A percentile compares a stretch with the other conserved stretches of the same genome.
Conservation (phyloP, 2,329 filamentous ascomycete species). For the Tricladium varicosporioides region DNA sequence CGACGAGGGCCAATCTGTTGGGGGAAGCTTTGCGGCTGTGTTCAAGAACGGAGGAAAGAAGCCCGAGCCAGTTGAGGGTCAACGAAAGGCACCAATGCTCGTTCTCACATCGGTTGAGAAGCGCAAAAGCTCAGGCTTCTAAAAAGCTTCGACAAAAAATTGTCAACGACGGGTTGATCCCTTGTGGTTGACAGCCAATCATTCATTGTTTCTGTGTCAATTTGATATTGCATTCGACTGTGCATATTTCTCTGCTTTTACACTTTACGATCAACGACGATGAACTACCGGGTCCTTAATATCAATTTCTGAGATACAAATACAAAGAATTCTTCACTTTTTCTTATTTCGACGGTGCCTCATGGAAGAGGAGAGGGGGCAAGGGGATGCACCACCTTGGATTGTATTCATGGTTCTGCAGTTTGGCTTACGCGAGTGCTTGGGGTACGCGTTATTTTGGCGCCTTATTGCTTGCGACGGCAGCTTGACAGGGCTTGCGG, state of each 20-base stretch:
- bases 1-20: slow-evolving; percentile 53
- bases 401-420: slow-evolving; percentile 25
- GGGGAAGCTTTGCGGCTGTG: slow-evolving; percentile 64
- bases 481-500: slow-evolving; percentile 1
- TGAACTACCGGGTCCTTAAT: slow-evolving; percentile 30
- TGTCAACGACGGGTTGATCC: slow-evolving; percentile 35
- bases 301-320: slow-evolving; percentile 20
- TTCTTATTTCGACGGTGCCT: slow-evolving; percentile 13
- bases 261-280: slow-evolving; percentile 34
- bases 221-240: slow-evolving; percentile 40
- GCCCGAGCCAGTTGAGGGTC: slow-evolving; percentile 54
- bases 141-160: slow-evolving; percentile 30
- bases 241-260: slow-evolving; percentile 34
- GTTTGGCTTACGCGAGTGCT: slow-evolving; percentile 15
- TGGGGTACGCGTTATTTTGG: slow-evolving; percentile 26
- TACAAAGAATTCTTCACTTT: slow-evolving; percentile 20
- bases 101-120: slow-evolving; percentile 88
- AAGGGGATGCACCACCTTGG: slow-evolving; percentile 16
- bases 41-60: slow-evolving; percentile 61
- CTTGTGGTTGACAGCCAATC: slow-evolving; percentile 30
- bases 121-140: slow-evolving; percentile 71
- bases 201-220: slow-evolving; percentile 32
- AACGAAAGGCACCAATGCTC: slow-evolving; percentile 82
- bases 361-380: slow-evolving; percentile 8
- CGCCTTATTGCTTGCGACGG: slow-evolving; percentile 14